Evolutionary conservation across 176 grass and related monocot genomes (phyloP), one percentile per base, ranked within the genome.

Genomic region (Puccinellia tenuiflora): DNA sequence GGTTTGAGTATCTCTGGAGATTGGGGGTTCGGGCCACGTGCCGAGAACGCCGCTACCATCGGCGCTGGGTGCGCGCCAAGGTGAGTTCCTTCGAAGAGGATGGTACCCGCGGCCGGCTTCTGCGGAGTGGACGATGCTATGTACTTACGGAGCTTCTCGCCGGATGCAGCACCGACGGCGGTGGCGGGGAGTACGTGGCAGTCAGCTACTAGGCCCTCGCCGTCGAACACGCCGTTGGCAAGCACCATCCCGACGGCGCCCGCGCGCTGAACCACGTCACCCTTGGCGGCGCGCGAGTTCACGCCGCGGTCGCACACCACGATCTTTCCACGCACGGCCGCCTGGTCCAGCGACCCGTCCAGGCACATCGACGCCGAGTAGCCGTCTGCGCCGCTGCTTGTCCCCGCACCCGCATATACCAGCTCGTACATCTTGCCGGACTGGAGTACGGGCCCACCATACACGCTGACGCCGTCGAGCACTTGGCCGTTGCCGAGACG

Each of bases 271-370:
- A 91, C 96, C 77, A 95, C 96, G 73, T 93, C 92, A 0, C 95
- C 96, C 83, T 98, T 98, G 77, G 84, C 90, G 15, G 92, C 80
- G 30, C 96, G 88, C 30, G 85, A 86, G 86, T 95, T 98, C 21
- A 98, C 96, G 64, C 96, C 96, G 3, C 92, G 92, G 82, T 98
- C 92, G 81, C 96, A 98, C 42, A 95, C 88, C 35, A 98, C 88
- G 78, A 98, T 91, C 87, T 91, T 95, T 1, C 85, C 89, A 18
- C 65, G 91, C 29, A 95, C 96, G 0, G 65, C 31, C 0, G 86
- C 83, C 3, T 66, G 79, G 86, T 98, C 89, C 39, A 98, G 88
- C 62, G 96, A 98, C 8, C 90, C 92, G 25, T 98, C 96, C 0
- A 98, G 91, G 87, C 95, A 98, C 40, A 91, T 86, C 33, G 95